Conservation (phyloP, 768 basidiomycete genomes). For the Suillus americanus region DNA sequence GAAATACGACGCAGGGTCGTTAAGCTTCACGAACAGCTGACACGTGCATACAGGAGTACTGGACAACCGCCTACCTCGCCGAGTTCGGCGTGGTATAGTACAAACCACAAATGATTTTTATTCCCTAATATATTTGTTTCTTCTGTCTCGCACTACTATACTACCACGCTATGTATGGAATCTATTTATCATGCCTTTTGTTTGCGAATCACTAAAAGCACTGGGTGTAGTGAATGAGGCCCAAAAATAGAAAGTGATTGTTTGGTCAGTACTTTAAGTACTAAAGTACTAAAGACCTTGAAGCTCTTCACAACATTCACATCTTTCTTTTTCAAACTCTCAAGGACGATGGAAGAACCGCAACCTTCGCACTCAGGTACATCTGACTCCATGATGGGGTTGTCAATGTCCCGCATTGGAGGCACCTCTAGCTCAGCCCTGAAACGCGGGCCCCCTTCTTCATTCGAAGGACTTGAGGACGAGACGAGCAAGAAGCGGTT, state of each 20-base stretch:
- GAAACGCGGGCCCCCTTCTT: conserved; percentile 64
- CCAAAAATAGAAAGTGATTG: conserved; percentile 4
- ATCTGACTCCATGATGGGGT: conserved; percentile 11
- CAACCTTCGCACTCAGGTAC: conserved; percentile 4
- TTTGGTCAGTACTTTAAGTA: conserved; percentile 4
- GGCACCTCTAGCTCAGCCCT: conserved; percentile 27
- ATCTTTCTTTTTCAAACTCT: conserved; percentile 10
- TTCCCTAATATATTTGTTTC: not conserved
- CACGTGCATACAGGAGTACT: conserved; percentile 46
- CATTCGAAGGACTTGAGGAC: conserved; percentile 49
- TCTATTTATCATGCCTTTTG: not conserved
- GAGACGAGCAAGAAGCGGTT: conserved; percentile 58
- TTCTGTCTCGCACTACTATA: not conserved
- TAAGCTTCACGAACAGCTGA: conserved; percentile 45
- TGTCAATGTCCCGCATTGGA: conserved; percentile 13
- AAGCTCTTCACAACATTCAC: conserved; percentile 12
- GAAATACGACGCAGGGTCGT: conserved; percentile 54
- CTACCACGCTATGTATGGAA: conserved; percentile 1
- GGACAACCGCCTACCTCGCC: conserved; percentile 42
- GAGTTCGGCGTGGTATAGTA: conserved; percentile 7
- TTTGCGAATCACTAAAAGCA: not conserved
- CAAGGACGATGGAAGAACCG: conserved; percentile 17
- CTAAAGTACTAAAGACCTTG: conserved; percentile 3
- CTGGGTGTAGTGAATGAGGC: not conserved
- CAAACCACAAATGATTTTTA: not conserved